Evolutionary conservation across 1,284 basidiomycete species (phyloP), one percentile per base, ranked within the genome.

Genomic region (Retiboletus flavoniger): DNA sequence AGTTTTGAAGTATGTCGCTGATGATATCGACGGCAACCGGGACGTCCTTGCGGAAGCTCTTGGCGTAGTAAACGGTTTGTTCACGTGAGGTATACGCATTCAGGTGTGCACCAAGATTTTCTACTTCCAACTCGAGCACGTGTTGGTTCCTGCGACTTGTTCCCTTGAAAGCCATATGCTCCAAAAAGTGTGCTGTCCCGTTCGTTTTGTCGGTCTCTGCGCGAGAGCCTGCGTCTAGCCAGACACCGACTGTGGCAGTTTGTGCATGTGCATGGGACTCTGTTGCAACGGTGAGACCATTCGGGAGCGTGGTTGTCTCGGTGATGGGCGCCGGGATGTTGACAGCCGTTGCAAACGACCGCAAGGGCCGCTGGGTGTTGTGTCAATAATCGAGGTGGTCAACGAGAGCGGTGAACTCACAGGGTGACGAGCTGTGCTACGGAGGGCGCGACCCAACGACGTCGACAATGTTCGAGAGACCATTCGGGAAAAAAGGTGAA

Each of bases 1-100:
- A 96, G 78, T 96, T 97, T 75, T 98, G 95, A 47, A 99, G 84
- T 67, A 99, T 99, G 75, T 99, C 96, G 65, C 91, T 91, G 72
- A 99, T 94, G 77, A 99, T 97, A 75, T 98, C 94, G 57, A 99
- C 95, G 31, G 93, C 87, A 56, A 84, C 83, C 32, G 87, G 84
- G 19, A 98, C 93, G 72, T 99, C 97, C 80, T 96, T 91, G 73
- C 91, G 85, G 86, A 99, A 99, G 70, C 92, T 90, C 83, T 98
- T 98, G 70, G 96, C 96, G 73, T 98, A 98, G 81, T 98, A 99
- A 60, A 98, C 95, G 31, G 97, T 99, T 78, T 99, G 96, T 78
- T 99, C 96, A 62, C 96, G 87, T 41, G 95, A 98, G 17, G 96
- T 99, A 80, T 98, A 99, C 52, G 97, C 96, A 74, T 99, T 98